Conservation (phyloP, 108 stramenopile genomes). For the Epipyxis sp. region DNA sequence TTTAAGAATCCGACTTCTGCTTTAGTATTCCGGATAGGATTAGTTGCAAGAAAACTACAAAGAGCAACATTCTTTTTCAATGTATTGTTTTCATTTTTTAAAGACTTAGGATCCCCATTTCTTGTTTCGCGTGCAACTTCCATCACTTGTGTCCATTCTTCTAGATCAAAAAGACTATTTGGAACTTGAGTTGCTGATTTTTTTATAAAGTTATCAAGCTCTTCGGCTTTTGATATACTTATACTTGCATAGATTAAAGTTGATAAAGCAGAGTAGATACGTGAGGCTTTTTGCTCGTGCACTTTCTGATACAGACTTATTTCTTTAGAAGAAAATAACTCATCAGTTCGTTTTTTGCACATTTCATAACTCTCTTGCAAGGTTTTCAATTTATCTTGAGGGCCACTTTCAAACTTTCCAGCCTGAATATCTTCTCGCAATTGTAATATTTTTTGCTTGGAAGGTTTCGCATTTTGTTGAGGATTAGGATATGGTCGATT, state of each 20-base stretch:
- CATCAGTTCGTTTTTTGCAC: background rate
- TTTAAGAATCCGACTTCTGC: too few species aligned
- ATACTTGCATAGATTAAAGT: slow-evolving; percentile 9
- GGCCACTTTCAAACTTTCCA: too few species aligned
- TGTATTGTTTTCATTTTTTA: too few species aligned
- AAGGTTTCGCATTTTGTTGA: too few species aligned
- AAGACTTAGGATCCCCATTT: background rate
- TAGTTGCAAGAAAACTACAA: too few species aligned
- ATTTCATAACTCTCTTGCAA: slow-evolving; percentile 23
- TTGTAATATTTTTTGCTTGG: background rate
- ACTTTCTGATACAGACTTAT: slow-evolving; percentile 3
- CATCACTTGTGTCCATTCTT: slow-evolving; percentile 15
- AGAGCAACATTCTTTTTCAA: too few species aligned
- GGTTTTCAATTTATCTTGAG: background rate
- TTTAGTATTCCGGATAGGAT: too few species aligned
- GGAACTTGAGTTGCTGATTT: background rate
- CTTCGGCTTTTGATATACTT: background rate
- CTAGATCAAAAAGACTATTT: background rate
- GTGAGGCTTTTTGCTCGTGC: background rate
- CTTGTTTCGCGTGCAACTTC: background rate
- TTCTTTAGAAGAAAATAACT: background rate
- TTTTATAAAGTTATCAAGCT: background rate
- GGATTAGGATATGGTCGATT: too few species aligned
- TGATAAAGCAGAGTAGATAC: slow-evolving; percentile 9
- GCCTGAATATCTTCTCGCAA: background rate